Conservation (phyloP, 495 filamentous ascomycete species). For the Corynascus novoguineensis region DNA sequence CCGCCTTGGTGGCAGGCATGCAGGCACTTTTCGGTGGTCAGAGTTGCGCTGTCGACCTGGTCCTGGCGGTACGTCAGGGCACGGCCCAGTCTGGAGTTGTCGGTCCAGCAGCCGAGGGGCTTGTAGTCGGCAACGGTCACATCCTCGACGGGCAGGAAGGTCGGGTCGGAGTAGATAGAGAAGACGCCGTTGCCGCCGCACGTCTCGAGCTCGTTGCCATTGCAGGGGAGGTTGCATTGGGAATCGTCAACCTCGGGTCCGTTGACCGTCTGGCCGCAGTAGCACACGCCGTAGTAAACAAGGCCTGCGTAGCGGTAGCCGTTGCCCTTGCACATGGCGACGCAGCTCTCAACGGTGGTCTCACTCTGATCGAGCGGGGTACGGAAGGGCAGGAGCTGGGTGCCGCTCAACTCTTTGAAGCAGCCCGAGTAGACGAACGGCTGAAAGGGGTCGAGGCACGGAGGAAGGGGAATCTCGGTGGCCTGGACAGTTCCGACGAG, state of each 20-base stretch:
- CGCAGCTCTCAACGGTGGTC: constrained; percentile 49
- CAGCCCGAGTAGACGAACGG: constrained; percentile 50
- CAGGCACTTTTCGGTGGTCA: constrained; percentile 46
- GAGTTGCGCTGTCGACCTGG: constrained; percentile 27
- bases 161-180: constrained; percentile 50
- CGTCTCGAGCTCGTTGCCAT: constrained; percentile 38
- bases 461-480: constrained; percentile 36
- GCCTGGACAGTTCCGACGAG: constrained; percentile 30
- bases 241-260: constrained; percentile 29
- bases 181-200: constrained; percentile 46
- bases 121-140: constrained; percentile 42
- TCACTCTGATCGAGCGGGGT: constrained; percentile 31
- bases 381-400: constrained; percentile 38
- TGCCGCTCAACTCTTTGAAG: constrained; percentile 36
- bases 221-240: constrained; percentile 44
- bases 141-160: constrained; percentile 39
- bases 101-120: constrained; percentile 53
- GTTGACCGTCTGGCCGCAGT: constrained; percentile 45
- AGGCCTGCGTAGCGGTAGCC: constrained; percentile 51
- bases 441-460: constrained; percentile 39
- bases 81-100: constrained; percentile 42
- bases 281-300: constrained; percentile 52
- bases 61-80: constrained; percentile 46
- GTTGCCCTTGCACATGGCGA: constrained; percentile 52
- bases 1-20: constrained; percentile 40